phyloP scores from a whole-genome alignment of 139 green algal genomes.

The Chlorokybus atmophyticus region DNA sequence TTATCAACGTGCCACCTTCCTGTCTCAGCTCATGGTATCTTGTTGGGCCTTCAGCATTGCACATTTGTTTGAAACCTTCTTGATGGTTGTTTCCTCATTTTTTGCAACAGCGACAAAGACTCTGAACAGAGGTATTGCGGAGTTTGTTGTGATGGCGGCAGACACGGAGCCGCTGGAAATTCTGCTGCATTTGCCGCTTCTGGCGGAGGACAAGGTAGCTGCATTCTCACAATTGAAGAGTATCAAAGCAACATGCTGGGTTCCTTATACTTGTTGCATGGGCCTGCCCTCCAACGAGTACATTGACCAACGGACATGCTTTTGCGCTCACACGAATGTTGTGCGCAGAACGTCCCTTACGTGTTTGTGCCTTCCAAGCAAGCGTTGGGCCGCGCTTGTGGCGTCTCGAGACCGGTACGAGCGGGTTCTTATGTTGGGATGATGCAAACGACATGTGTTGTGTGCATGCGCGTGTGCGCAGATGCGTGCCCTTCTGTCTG shows the following conservation, averaged over 20 bases:
- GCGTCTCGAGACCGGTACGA: conserved; percentile 71
- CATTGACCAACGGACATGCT: too few relatives aligned
- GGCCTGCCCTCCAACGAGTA: too few relatives aligned
- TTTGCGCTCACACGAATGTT: too few relatives aligned
- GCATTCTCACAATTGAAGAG: too few relatives aligned
- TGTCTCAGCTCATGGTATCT: too few relatives aligned
- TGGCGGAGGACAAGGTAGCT: conserved; percentile 91
- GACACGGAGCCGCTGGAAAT: conserved; percentile 98
- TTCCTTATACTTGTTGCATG: too few relatives aligned
- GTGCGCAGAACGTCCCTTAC: conserved; percentile 88
- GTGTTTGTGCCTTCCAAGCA: conserved; percentile 95
- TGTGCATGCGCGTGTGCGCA: too few relatives aligned
- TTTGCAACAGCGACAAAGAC: conserved; percentile 53
- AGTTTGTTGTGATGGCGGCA: conserved; percentile 96
- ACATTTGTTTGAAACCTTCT: conserved; percentile 1
- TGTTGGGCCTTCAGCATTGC: too few relatives aligned
- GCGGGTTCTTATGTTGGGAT: background rate
- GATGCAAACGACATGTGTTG: too few relatives aligned
- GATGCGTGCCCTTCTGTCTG: too few relatives aligned
- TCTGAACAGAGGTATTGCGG: conserved; percentile 69
- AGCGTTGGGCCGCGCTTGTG: conserved; percentile 87
- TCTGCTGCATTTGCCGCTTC: conserved; percentile 92
- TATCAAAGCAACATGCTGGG: too few relatives aligned
- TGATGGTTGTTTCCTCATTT: background rate
- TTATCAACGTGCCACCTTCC: too few relatives aligned